Evolutionary conservation across 2,329 filamentous ascomycete genomes (phyloP).

Genomic region (Penicillium decumbens): DNA sequence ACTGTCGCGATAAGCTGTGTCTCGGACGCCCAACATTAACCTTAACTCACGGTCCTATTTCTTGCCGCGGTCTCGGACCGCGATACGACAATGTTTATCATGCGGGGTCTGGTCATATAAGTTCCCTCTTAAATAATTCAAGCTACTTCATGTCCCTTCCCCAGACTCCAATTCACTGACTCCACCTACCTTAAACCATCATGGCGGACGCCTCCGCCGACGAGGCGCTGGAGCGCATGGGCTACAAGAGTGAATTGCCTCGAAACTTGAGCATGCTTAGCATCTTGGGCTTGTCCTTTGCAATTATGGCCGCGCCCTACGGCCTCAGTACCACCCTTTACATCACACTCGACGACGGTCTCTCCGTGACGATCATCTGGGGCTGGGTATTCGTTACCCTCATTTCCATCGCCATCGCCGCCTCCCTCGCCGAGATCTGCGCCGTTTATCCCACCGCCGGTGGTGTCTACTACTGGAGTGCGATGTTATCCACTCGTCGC

Average conservation of each 20-base stretch:
- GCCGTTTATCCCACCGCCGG: slow-evolving; percentile 65
- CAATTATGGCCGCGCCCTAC: slow-evolving; percentile 69
- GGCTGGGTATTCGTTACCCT: slow-evolving; percentile 64
- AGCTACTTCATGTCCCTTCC: background rate
- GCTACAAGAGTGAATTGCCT: slow-evolving; percentile 63
- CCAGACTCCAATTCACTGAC: background rate
- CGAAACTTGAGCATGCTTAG: slow-evolving; percentile 65
- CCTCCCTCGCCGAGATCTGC: slow-evolving; percentile 65
- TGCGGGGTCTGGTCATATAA: slow-evolving; percentile 17
- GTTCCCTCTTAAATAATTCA: slow-evolving; percentile 3
- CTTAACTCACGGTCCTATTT: background rate
- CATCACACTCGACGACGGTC: slow-evolving; percentile 64
- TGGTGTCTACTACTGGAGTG: slow-evolving; percentile 67
- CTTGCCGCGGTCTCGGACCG: slow-evolving; percentile 23
- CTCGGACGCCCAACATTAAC: background rate
- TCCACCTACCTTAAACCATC: slow-evolving; percentile 11
- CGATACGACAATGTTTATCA: slow-evolving; percentile 14
- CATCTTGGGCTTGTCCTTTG: slow-evolving; percentile 65
- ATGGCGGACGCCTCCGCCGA: slow-evolving; percentile 46
- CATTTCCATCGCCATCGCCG: slow-evolving; percentile 60
- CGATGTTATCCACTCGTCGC: slow-evolving; percentile 61
- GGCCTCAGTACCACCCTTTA: slow-evolving; percentile 65
- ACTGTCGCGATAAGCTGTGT: slow-evolving; percentile 10
- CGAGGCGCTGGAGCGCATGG: slow-evolving; percentile 60
- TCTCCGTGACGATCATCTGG: slow-evolving; percentile 65